Evolutionary conservation across 306 rosid species (phyloP), one percentile per base, ranked within the genome.

Genomic region (Malus asiatica): DNA sequence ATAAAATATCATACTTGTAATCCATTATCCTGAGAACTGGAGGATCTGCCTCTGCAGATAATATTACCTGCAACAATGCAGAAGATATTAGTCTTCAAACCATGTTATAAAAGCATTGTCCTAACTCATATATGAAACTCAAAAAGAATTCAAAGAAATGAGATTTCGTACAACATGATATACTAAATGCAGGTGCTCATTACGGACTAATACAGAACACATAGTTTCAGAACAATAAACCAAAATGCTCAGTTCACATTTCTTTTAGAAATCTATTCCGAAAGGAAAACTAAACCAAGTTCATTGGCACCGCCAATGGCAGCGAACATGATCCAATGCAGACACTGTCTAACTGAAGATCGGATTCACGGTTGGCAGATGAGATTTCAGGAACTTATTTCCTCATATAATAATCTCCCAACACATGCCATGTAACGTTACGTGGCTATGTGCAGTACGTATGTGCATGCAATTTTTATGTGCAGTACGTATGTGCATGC

Each of bases 11-110:
- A 51, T 88, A 89, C 99, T 83, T 88, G 91, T 85, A 96, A 92
- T 96, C 87, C 90, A 96, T 96, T 80, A 96, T 90, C 88, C 81
- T 88, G 86, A 92, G 84, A 75, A 96, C 99, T 1, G 99, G 99
- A 46, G 99, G 99, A 87, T 90, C 98, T 65, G 97, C 97, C 11
- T 92, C 99, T 11, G 96, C 92, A 42, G 99, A 90, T 74, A 92
- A 75, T 83, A 95, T 88, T 53, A 95, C 96, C 99, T 95, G 86
- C 83, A 85, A 83, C 53, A 70, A 15, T 11, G 65, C 46, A 61
- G 68, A 75, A 75, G 74, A 66, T 22, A 73, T 66, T 22, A 78
- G 60, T 52, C 44, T 70, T 19, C 2, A 29, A 38, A 61, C 35
- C 70, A 63, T 29, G n/a, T 46, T 3, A 57, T 16, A 73, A 46